These are phyloP conservation scores for Plasmopara halstedii DNA, from an alignment of 352 stramenopile genomes.

Conservation along the genomic window DNA sequence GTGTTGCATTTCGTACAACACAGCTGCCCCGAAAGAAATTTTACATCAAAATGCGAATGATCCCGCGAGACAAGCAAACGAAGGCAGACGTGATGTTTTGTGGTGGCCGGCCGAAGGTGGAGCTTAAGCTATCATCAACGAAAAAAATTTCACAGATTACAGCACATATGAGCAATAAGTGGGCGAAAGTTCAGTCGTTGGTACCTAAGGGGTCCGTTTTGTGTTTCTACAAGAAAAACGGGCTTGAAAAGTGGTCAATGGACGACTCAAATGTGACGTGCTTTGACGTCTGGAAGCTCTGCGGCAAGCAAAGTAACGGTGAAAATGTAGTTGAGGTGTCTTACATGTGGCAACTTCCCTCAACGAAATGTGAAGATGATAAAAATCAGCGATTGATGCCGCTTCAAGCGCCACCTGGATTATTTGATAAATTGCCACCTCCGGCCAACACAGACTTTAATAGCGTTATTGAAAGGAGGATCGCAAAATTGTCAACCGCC, in stretches of 20 bases:
- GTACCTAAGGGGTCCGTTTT: slow-evolving; percentile 25
- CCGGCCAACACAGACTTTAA: slow-evolving; percentile 9
- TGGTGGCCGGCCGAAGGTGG: slow-evolving; percentile 66
- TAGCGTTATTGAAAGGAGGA: slow-evolving; percentile 20
- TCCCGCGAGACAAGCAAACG: slow-evolving; percentile 57
- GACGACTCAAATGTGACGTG: slow-evolving; percentile 44
- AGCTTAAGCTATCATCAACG: slow-evolving; percentile 70
- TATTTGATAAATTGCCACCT: slow-evolving; percentile 19
- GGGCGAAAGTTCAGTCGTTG: slow-evolving; percentile 33
- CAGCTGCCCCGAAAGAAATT: slow-evolving; percentile 60
- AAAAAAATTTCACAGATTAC: slow-evolving; percentile 73
- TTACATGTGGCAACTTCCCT: slow-evolving; percentile 40
- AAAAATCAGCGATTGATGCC: slow-evolving; percentile 16
- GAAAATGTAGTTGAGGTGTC: slow-evolving; percentile 70
- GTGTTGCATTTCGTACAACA: slow-evolving; percentile 36
- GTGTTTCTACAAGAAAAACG: slow-evolving; percentile 50
- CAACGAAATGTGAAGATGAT: slow-evolving; percentile 3
- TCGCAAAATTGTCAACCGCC: slow-evolving; percentile 13
- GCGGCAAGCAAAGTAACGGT: slow-evolving; percentile 45
- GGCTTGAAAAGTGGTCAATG: slow-evolving; percentile 35
- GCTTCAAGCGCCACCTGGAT: slow-evolving; percentile 10
- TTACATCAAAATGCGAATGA: slow-evolving; percentile 79
- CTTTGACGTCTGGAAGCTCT: slow-evolving; percentile 66
- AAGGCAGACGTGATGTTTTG: slow-evolving; percentile 34
- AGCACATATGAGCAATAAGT: slow-evolving; percentile 75